Evolutionary conservation across 208 protist genomes (phyloP), one percentile per base, ranked within the genome.

Genomic region (Leishmania mexicana): DNA sequence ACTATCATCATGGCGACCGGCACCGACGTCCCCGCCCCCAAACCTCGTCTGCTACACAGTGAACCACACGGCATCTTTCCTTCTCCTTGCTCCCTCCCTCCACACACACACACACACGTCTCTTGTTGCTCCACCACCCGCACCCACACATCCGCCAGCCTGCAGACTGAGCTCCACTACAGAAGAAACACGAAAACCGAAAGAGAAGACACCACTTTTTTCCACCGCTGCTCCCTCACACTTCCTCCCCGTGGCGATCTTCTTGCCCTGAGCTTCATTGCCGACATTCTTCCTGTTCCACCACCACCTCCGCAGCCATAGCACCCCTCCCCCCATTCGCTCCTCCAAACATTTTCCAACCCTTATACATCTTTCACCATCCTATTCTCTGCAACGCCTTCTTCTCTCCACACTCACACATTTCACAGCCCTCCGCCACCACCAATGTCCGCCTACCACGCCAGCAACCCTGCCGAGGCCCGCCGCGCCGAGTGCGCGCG

Each of bases 401-500:
- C 35, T 35, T 1, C 64, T 35, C 4, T 45, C 28, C 15, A 13
- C 57, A 62, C 57, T 1, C 5, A 31, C 57, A 62, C 57, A 53
- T 65, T 31, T n/a, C 21, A 45, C 4, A 70, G 28, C 57, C 11
- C 24, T 62, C 8, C 28, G 57, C 0, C 57, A 13, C 11, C 57
- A 65, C 3, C 42, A 38, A 72, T 85, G 65, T 83, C 75, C 42
- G 51, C 78, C 60, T 53, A 64, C 77, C 67, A 78, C 28, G 57
- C 64, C 53, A 57, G 70, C 40, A 35, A 75, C 51, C 7, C 74
- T 31, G 64, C 5, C 45, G 79, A 47, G 65, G 73, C 54, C 7
- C 77, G 77, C 58, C 62, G 42, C 15, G 65, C 70, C 28, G 72
- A 85, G 64, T 81, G 75, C 81, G 40, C 51, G 78, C 60, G 83